Evolutionary conservation across 2,329 filamentous ascomycete genomes (phyloP), one percentile per base, ranked within the genome.

Genomic region (Fusarium camptoceras): DNA sequence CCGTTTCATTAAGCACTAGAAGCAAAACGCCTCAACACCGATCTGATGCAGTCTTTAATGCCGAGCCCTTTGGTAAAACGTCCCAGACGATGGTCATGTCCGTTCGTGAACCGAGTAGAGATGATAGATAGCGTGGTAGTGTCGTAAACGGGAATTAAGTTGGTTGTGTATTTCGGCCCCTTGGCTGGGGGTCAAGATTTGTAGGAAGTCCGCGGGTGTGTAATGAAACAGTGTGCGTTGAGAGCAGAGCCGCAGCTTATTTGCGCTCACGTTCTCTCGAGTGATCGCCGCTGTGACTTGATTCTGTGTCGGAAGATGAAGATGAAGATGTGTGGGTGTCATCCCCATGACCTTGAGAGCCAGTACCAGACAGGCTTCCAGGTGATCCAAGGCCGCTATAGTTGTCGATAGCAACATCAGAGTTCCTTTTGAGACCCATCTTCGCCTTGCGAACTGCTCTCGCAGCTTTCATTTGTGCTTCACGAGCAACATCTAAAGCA

Each of bases 381-480:
- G 84, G 82, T 14, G 84, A 86, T 20, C 81, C 78, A 65, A 85
- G 78, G 72, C 83, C 83, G 57, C 79, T 79, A 67, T 83, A 85
- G 37, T 81, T 82, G 59, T 84, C 83, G 14, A 85, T 83, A 28
- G 81, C 77, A 20, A 83, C 80, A 55, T 84, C 82, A 22, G 78
- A 68, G 41, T 76, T 78, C 62, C 79, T 80, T 68, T 80, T 79
- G 30, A 74, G 74, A 37, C 79, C 76, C 72, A 87, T 84, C 56
- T 87, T 86, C 14, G 86, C 86, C 66, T 84, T 82, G 55, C 83
- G 82, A 70, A 87, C 70, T 9, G 78, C 79, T 53, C 73, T 74
- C 18, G 77, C 75, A 6, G 79, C 80, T 64, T 77, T 80, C 39
- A 78, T 56, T 24, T 80, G 78, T 25, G 80, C 80, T 64, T 79